phyloP scores from a whole-genome alignment of 1,139 yeast genomes.

The Zygoascus hellenicus region DNA sequence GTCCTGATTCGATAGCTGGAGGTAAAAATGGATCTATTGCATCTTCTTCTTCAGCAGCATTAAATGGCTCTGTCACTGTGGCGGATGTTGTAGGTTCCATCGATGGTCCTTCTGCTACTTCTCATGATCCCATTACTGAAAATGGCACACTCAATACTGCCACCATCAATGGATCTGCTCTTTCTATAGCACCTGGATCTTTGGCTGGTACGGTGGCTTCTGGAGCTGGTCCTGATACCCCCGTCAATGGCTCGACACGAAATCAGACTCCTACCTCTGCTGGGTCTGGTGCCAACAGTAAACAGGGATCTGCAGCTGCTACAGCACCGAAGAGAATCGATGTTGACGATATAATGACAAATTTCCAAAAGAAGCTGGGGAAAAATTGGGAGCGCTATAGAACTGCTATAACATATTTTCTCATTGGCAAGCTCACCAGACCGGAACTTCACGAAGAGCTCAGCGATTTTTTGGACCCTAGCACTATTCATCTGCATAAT shows the following conservation, averaged over 20 bases:
- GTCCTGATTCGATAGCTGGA: not conserved
- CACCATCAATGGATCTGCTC: slow-evolving; percentile 1
- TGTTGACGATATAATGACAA: slow-evolving; percentile 64
- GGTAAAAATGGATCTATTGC: not conserved
- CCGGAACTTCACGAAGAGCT: slow-evolving; percentile 59
- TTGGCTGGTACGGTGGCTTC: slow-evolving; percentile 4
- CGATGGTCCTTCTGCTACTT: not conserved
- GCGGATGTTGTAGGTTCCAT: slow-evolving; percentile 8
- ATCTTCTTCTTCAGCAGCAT: not conserved
- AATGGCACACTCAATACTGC: slow-evolving; percentile 4
- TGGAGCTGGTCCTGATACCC: not conserved
- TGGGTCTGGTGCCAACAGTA: slow-evolving; percentile 7
- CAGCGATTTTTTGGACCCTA: slow-evolving; percentile 49
- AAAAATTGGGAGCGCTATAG: slow-evolving; percentile 82
- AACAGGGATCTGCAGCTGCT: slow-evolving; percentile 2
- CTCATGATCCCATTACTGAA: not conserved
- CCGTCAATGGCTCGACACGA: not conserved
- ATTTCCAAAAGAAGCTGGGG: slow-evolving; percentile 68
- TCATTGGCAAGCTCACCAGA: slow-evolving; percentile 60
- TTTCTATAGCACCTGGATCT: slow-evolving; percentile 10
- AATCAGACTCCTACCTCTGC: slow-evolving; percentile 7
- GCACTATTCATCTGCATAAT: slow-evolving; percentile 60
- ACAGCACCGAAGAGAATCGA: slow-evolving; percentile 46
- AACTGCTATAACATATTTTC: slow-evolving; percentile 65
- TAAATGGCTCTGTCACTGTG: slow-evolving; percentile 2